A percentile compares a stretch with the other conserved stretches of the same genome.
phyloP scores from a whole-genome alignment of 2,329 filamentous ascomycete genomes.

The Westerdykella ornata region DNA sequence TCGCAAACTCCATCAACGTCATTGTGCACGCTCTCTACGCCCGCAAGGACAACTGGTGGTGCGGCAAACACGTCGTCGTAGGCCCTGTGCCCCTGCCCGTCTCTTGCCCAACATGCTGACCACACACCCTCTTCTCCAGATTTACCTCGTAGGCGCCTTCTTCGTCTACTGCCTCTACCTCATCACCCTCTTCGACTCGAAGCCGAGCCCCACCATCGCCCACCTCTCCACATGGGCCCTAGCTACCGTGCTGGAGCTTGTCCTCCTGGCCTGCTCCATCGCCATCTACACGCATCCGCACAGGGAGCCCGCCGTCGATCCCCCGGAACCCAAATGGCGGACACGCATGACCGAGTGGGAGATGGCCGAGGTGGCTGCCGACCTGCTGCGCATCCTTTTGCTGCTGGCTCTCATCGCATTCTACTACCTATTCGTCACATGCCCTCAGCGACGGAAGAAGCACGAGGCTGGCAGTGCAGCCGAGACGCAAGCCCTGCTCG shows the following conservation, averaged over 20 bases:
- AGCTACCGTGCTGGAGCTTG: slow-evolving; percentile 63
- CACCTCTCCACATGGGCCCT: slow-evolving; percentile 76
- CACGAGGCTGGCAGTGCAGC: slow-evolving; percentile 31
- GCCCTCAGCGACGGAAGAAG: slow-evolving; percentile 16
- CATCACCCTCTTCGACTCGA: slow-evolving; percentile 78
- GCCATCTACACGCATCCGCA: slow-evolving; percentile 62
- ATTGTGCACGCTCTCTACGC: slow-evolving; percentile 65
- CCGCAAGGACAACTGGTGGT: slow-evolving; percentile 69
- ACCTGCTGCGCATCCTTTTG: slow-evolving; percentile 61
- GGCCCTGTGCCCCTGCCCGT: slow-evolving; percentile 26
- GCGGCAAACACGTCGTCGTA: slow-evolving; percentile 70
- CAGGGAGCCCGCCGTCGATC: slow-evolving; percentile 51
- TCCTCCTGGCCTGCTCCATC: slow-evolving; percentile 63
- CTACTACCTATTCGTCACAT: slow-evolving; percentile 51
- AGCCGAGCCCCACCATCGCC: slow-evolving; percentile 69
- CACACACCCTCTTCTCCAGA: slow-evolving; percentile 50
- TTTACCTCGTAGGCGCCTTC: slow-evolving; percentile 76
- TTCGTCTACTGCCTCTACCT: slow-evolving; percentile 83
- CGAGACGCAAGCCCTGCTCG: slow-evolving; percentile 60
- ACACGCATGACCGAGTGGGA: slow-evolving; percentile 53
- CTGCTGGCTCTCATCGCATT: slow-evolving; percentile 54
- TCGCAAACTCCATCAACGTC: slow-evolving; percentile 67
- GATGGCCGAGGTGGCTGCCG: slow-evolving; percentile 58
- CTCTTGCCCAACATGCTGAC: background rate
- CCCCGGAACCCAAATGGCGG: slow-evolving; percentile 15